Evolutionary conservation across 441 rosid genomes (phyloP).

Genomic region (Metrosideros polymorpha): DNA sequence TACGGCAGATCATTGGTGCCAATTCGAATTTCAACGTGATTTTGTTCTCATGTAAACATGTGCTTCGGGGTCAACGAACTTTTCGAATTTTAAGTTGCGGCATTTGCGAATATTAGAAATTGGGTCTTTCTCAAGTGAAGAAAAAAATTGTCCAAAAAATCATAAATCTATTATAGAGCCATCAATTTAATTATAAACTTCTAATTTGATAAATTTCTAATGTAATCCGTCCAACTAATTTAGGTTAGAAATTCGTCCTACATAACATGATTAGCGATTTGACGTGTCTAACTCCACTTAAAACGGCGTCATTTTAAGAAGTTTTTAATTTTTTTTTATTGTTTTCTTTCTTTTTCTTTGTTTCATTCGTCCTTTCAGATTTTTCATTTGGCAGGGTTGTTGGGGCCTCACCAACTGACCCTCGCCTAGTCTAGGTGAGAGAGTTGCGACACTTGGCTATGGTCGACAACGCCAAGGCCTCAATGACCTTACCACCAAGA

Average conservation of each 20-base stretch:
- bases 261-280: rapidly evolving
- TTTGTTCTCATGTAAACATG: not conserved
- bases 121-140: too few relatives aligned
- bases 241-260: too few relatives aligned
- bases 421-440: too few relatives aligned
- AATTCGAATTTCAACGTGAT: not conserved
- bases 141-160: not conserved
- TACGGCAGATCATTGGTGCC: not conserved
- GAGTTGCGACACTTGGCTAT: too few relatives aligned
- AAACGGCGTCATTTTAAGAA: rapidly evolving
- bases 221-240: too few relatives aligned
- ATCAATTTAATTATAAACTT: rapidly evolving
- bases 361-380: rapidly evolving
- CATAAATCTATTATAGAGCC: not conserved
- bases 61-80: not conserved
- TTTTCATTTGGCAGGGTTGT: rapidly evolving
- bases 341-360: not conserved
- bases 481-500: too few relatives aligned
- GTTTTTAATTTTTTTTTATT: too few relatives aligned
- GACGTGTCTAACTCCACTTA: rapidly evolving
- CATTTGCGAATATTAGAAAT: not conserved
- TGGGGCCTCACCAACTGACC: too few relatives aligned
- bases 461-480: too few relatives aligned
- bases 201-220: not conserved
- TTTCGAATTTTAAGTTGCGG: not conserved